Conservation (phyloP, 306 rosid species). For the Mimosa pudica region DNA sequence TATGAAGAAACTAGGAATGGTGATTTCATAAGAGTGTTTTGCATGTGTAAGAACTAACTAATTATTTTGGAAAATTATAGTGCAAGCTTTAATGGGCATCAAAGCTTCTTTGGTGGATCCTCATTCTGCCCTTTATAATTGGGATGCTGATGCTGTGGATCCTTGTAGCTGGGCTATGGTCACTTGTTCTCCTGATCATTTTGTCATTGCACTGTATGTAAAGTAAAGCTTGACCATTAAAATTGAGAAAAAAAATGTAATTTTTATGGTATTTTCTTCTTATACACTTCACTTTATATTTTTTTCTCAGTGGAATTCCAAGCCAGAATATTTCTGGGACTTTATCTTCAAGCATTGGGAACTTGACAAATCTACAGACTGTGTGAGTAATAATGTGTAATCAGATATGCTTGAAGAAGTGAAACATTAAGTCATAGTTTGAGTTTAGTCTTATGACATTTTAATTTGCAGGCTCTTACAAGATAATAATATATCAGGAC, state of each 20-base stretch:
- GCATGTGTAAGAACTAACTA: not conserved
- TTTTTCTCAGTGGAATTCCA: constrained; percentile 78
- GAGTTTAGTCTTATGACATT: constrained; percentile 1
- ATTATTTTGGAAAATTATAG: constrained; percentile 42
- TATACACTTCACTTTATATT: not conserved
- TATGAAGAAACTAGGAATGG: constrained; percentile 13
- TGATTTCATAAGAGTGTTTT: not conserved
- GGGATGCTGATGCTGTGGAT: constrained; percentile 94
- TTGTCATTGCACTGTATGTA: constrained; percentile 71
- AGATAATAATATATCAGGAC: constrained; percentile 76
- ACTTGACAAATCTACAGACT: constrained; percentile 72
- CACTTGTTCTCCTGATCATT: constrained; percentile 80
- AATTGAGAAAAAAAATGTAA: not conserved
- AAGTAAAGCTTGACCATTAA: constrained; percentile 9
- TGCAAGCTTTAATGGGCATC: constrained; percentile 71
- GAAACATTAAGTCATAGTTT: not conserved
- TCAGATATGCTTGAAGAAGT: not conserved
- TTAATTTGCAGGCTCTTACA: constrained; percentile 64
- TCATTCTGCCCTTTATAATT: constrained; percentile 58
- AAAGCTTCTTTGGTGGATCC: constrained; percentile 66
- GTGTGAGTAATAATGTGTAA: constrained; percentile 59
- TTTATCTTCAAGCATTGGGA: constrained; percentile 82
- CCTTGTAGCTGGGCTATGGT: constrained; percentile 95
- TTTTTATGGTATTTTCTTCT: not conserved
- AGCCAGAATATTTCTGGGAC: constrained; percentile 85